Evolutionary conservation across 371 early-diverging fungal species (phyloP).

Genomic region (Mucor velutinosus): DNA sequence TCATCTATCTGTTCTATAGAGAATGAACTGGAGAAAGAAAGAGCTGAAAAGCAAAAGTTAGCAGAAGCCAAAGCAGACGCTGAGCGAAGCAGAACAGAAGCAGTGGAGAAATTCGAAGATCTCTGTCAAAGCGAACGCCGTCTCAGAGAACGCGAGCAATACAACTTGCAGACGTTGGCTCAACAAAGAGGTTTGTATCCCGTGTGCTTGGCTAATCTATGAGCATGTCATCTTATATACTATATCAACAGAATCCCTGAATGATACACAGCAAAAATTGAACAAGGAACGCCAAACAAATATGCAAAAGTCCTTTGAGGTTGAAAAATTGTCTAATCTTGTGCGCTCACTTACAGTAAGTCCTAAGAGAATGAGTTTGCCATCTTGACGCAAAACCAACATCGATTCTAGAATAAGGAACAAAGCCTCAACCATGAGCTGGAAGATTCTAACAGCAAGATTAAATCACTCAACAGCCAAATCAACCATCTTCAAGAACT

Average conservation of each 20-base stretch:
- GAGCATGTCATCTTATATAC: too few species aligned
- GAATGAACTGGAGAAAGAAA: neutral
- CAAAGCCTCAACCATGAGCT: neutral
- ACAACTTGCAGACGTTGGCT: neutral
- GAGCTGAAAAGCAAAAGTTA: neutral
- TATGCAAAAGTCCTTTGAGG: neutral
- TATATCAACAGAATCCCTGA: neutral
- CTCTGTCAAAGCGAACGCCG: neutral
- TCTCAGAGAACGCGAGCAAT: neutral
- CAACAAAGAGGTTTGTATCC: constrained; percentile 3
- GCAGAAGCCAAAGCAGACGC: neutral
- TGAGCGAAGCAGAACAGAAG: neutral
- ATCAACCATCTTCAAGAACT: neutral
- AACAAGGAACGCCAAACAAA: neutral
- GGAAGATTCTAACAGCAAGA: neutral
- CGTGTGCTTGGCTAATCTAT: neutral
- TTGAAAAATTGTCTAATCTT: neutral
- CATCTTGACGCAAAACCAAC: neutral
- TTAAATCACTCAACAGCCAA: neutral
- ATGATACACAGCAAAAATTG: neutral
- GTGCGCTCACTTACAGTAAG: neutral
- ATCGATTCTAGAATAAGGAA: neutral
- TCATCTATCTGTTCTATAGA: neutral
- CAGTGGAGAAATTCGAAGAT: neutral
- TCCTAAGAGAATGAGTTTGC: neutral